Base-by-base conservation (phyloP, 768 basidiomycete genomes). In the Mycena venus region DNA sequence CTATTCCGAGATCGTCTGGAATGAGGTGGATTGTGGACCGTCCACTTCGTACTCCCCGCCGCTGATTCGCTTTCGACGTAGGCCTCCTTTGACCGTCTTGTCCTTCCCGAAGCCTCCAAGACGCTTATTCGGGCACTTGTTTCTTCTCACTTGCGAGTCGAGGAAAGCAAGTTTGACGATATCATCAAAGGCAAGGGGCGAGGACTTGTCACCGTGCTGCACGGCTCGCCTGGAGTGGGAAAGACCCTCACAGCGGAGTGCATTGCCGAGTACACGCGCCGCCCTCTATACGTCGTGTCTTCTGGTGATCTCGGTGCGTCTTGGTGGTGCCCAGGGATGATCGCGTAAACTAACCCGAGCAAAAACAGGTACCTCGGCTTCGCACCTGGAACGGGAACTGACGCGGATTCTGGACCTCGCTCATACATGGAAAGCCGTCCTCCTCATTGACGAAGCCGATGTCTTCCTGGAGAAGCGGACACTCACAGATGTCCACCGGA, bases 361-460 rank as follows among this genome's bases (percentile, higher is more conserved):
- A 11, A 17, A n/a, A 11, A 32, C 60, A 70, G 69, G 69, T 14
- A 73, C 72, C 5, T 73, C 72, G 58, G 72, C 72, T 0, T 67
- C 64, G 9, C 27, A 55, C 17, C 58, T 79, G 5, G 79, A 79
- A 56, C 61, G 53, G 4, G 70, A 64, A 17, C 34, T 80, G 17
- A 61, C 72, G 19, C 51, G 47, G 25, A 71, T 76, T 15, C 66
- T 79, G n/a, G 67, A 74, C 32, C 72, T 79, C 40, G 75, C 80
- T 1, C 53, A 70, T 11, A 66, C 64, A 14, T 80, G 80, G 80
- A 68, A 67, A 34, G 79, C 80, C 9, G 71, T 80, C 8, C 29
- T 80, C 3, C 72, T 80, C 27, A 65, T 80, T 27, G 77, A 80
- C 42, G 80, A 79, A 62, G 80, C 80, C 8, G 80, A 80, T 17